Evolutionary conservation across 108 stramenopile species (phyloP).

Genomic region (Phaeodactylum tricornutum): DNA sequence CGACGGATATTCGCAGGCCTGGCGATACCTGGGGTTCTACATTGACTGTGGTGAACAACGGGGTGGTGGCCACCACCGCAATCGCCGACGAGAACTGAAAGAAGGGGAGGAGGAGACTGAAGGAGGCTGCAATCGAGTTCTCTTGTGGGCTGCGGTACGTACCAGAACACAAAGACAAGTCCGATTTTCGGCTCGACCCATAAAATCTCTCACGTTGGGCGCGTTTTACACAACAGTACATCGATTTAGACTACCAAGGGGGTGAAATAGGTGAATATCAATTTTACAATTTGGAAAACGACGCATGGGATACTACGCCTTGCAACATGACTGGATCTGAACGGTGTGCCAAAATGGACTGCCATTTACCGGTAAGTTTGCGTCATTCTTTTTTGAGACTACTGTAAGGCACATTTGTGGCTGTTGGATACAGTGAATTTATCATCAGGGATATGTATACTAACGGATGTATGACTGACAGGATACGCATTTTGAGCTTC

Average conservation of each 20-base stretch:
- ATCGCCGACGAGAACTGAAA: constrained; percentile 10
- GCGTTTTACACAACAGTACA: constrained; percentile 24
- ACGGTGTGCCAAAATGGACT: constrained; percentile 55
- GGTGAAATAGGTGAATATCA: constrained; percentile 61
- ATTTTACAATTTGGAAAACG: constrained; percentile 22
- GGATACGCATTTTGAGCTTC: constrained; percentile 18
- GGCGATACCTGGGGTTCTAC: constrained; percentile 53
- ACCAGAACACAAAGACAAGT: not conserved
- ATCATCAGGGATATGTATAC: too few species aligned
- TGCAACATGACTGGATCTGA: constrained; percentile 17
- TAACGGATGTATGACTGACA: too few species aligned
- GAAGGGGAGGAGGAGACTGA: constrained; percentile 9
- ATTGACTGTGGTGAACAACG: constrained; percentile 36
- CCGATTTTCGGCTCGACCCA: too few species aligned
- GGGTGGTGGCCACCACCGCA: constrained; percentile 6
- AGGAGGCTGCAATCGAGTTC: constrained; percentile 33
- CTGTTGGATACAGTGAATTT: too few species aligned
- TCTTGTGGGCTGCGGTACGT: constrained; percentile 58
- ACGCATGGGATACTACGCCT: constrained; percentile 25
- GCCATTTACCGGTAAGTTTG: constrained; percentile 35
- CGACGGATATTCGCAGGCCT: constrained; percentile 45
- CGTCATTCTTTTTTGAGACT: too few species aligned
- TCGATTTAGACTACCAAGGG: constrained; percentile 42
- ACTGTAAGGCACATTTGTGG: too few species aligned
- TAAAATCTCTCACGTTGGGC: too few species aligned